Conservation (phyloP, 257 asterid genomes). For the Lantana camara region DNA sequence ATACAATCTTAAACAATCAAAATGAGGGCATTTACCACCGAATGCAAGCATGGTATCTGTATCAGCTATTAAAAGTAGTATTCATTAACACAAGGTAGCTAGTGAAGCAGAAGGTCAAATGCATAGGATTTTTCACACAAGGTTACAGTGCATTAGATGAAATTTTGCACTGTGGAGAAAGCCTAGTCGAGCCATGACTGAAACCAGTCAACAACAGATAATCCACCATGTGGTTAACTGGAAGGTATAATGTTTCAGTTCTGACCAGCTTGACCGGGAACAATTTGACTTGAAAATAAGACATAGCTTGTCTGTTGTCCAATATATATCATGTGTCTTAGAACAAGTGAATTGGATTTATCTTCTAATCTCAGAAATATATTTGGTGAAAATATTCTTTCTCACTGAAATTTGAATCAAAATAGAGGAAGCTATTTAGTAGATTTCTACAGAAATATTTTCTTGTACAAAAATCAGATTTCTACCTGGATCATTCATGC, state of each 20-base stretch:
- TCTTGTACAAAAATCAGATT: conserved; percentile 7
- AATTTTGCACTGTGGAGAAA: background rate
- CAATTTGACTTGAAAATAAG: too few species aligned
- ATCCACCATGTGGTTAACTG: too few species aligned
- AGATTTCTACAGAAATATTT: background rate
- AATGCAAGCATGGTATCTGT: background rate
- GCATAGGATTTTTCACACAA: background rate
- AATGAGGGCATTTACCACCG: background rate
- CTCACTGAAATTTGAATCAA: background rate
- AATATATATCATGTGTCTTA: conserved; percentile 7
- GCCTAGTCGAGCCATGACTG: background rate
- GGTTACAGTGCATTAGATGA: background rate
- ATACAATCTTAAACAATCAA: conserved; percentile 2
- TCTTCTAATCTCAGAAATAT: conserved; percentile 3
- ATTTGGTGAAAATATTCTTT: background rate
- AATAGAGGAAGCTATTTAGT: conserved; percentile 17
- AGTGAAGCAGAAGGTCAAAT: background rate
- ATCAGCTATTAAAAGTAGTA: conserved; percentile 1
- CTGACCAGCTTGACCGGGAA: too few species aligned
- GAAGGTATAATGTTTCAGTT: too few species aligned
- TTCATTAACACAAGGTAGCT: background rate
- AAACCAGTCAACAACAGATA: conserved; percentile 3
- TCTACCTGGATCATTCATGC: background rate
- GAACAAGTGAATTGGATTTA: conserved; percentile 1
- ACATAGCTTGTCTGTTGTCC: background rate